Percentiles rank a stretch among this genome's conserved stretches.
Evolutionary conservation across 1,284 basidiomycete species (phyloP).

Genomic region (Cryptococcus sp.): DNA sequence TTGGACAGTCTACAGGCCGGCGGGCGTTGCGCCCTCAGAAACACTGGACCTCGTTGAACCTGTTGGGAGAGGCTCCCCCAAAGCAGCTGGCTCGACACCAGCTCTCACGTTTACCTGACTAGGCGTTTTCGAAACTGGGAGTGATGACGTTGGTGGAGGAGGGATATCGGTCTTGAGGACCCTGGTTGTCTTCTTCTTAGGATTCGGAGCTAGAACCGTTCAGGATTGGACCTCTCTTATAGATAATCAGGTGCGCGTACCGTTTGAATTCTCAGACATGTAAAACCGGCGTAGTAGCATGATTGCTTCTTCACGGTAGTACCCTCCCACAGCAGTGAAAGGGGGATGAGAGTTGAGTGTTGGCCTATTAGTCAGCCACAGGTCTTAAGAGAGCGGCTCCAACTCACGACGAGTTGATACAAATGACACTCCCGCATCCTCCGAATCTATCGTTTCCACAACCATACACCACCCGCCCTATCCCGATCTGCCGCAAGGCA

Average conservation of each 20-base stretch:
- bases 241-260: conserved; percentile 51
- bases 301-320: conserved; percentile 86
- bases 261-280: conserved; percentile 89
- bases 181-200: conserved; percentile 46
- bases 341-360: conserved; percentile 65
- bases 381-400: conserved; percentile 43
- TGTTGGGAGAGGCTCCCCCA: conserved; percentile 13
- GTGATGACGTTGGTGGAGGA: conserved; percentile 30
- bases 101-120: conserved; percentile 1
- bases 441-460: conserved; percentile 97
- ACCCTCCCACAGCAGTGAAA: conserved; percentile 77
- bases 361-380: conserved; percentile 35
- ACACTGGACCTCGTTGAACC: conserved; percentile 18
- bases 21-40: conserved; percentile 8
- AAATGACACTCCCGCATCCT: conserved; percentile 90
- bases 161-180: conserved; percentile 50
- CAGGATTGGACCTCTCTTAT: not conserved
- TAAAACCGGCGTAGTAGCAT: conserved; percentile 93
- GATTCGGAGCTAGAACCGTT: conserved; percentile 41
- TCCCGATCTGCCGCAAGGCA: conserved; percentile 87
- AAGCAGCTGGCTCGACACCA: conserved; percentile 5
- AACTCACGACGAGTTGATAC: conserved; percentile 71
- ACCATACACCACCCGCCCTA: conserved; percentile 86
- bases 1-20: not conserved
- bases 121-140: not conserved